phyloP scores from a whole-genome alignment of 345 rosid species.

The Clarkia xantiana region DNA sequence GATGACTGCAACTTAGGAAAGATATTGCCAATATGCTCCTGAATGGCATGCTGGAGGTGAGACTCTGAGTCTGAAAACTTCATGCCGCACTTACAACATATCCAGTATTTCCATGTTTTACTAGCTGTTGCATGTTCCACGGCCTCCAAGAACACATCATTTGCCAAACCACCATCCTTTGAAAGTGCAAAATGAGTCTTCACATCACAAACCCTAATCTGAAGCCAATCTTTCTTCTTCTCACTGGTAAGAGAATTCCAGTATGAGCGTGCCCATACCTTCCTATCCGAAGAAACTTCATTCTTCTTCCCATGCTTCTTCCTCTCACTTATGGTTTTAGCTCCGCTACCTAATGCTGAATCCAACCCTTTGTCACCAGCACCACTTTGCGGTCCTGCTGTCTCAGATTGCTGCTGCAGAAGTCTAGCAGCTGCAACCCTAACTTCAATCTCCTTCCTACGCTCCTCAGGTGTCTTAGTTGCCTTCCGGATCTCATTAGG shows the following conservation, averaged over 20 bases:
- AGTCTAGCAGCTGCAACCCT: constrained; percentile 83
- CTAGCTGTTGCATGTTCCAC: constrained; percentile 37
- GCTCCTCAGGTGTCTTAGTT: constrained; percentile 77
- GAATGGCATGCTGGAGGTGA: constrained; percentile 71
- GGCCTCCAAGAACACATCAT: constrained; percentile 50
- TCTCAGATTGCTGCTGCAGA: constrained; percentile 72
- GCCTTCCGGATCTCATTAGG: constrained; percentile 93
- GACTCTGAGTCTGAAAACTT: constrained; percentile 49
- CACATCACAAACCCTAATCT: constrained; percentile 43
- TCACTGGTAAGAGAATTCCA: constrained; percentile 58
- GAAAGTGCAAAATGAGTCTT: constrained; percentile 40
- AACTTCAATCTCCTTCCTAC: constrained; percentile 91
- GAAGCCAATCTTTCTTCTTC: constrained; percentile 48
- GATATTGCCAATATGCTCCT: constrained; percentile 64
- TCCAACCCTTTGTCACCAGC: constrained; percentile 40
- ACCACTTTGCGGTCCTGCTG: constrained; percentile 16
- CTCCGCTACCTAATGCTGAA: constrained; percentile 27
- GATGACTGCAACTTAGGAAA: constrained; percentile 57
- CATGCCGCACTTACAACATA: constrained; percentile 50
- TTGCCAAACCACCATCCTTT: constrained; percentile 53
- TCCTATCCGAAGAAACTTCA: constrained; percentile 44
- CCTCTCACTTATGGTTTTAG: constrained; percentile 46
- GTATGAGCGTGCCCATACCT: constrained; percentile 45
- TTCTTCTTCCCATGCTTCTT: constrained; percentile 57
- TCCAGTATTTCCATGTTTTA: constrained; percentile 74